These are phyloP conservation scores for Chamaecyparis obtusa DNA, from an alignment of 75 land plant genomes.

Conservation along the genomic window DNA sequence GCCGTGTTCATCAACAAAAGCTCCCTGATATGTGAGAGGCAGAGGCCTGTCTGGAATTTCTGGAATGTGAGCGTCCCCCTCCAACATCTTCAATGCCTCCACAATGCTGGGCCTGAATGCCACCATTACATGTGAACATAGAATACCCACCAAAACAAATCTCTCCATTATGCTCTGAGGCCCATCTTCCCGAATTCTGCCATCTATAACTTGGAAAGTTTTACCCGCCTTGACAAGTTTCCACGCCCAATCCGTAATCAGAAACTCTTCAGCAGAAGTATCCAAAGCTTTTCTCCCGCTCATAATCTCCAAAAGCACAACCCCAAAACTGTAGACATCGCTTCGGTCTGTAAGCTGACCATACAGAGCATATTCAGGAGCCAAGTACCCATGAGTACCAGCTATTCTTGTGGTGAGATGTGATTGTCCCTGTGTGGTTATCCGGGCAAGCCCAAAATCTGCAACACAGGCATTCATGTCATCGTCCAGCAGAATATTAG, in stretches of 20 bases:
- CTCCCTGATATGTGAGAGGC: conserved; percentile 4
- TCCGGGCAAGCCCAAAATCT: conserved; percentile 42
- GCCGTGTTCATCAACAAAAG: not conserved
- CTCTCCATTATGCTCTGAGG: conserved; percentile 28
- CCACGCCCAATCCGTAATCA: conserved; percentile 47
- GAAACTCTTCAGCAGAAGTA: not conserved
- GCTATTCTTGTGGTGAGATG: conserved; percentile 43
- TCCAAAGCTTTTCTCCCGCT: conserved; percentile 31
- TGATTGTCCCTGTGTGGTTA: conserved; percentile 14
- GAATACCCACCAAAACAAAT: conserved; percentile 43
- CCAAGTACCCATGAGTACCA: conserved; percentile 38
- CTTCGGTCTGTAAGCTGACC: conserved; percentile 39
- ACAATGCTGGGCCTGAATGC: conserved; percentile 40
- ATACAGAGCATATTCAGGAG: conserved; percentile 41
- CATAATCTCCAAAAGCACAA: conserved; percentile 38
- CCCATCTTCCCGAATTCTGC: conserved; percentile 13
- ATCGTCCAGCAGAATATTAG: conserved; percentile 39
- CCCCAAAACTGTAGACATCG: conserved; percentile 45
- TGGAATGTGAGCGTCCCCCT: conserved; percentile 28
- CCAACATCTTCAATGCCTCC: conserved; percentile 28
- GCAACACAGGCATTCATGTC: conserved; percentile 40
- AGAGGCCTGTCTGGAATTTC: conserved; percentile 34
- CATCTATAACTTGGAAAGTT: conserved; percentile 19
- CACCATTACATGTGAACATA: conserved; percentile 40
- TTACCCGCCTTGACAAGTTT: conserved; percentile 25